These are phyloP conservation scores for Solanum ossicruentum DNA, from an alignment of 257 asterid genomes.

Conservation along the genomic window DNA sequence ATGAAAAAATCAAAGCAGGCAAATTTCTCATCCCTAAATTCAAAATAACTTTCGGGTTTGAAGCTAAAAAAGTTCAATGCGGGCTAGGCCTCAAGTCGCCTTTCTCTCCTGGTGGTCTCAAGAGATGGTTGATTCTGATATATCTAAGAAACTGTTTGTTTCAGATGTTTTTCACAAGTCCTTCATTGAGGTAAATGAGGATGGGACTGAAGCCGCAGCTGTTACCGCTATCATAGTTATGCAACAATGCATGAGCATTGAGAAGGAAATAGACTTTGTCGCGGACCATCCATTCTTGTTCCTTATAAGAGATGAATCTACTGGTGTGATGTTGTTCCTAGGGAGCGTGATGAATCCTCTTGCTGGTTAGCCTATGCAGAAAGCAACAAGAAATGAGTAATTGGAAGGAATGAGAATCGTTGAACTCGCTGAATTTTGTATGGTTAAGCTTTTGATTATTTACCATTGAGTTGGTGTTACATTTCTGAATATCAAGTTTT, in stretches of 20 bases:
- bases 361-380: not conserved
- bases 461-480: not conserved
- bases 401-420: not conserved
- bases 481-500: not conserved
- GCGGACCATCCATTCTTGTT: conserved; percentile 30
- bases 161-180: conserved; percentile 3
- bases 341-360: conserved; percentile 20
- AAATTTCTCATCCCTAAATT: conserved; percentile 21
- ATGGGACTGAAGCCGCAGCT: conserved; percentile 29
- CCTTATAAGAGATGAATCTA: conserved; percentile 14
- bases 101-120: conserved; percentile 12
- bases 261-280: conserved; percentile 11
- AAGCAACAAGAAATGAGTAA: not conserved
- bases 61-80: conserved; percentile 17
- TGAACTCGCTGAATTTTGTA: too few relatives aligned
- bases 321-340: conserved; percentile 13
- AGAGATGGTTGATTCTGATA: conserved; percentile 15
- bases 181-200: conserved; percentile 17
- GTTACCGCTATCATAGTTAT: not conserved
- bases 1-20: not conserved
- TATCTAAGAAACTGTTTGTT: conserved; percentile 4
- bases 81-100: conserved; percentile 13
- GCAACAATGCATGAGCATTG: not conserved
- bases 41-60: conserved; percentile 20
- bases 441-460: too few relatives aligned